Evolutionary conservation across 108 stramenopile genomes (phyloP), one percentile per base, ranked within the genome.

Genomic region (Aurantiochytrium sp.): DNA sequence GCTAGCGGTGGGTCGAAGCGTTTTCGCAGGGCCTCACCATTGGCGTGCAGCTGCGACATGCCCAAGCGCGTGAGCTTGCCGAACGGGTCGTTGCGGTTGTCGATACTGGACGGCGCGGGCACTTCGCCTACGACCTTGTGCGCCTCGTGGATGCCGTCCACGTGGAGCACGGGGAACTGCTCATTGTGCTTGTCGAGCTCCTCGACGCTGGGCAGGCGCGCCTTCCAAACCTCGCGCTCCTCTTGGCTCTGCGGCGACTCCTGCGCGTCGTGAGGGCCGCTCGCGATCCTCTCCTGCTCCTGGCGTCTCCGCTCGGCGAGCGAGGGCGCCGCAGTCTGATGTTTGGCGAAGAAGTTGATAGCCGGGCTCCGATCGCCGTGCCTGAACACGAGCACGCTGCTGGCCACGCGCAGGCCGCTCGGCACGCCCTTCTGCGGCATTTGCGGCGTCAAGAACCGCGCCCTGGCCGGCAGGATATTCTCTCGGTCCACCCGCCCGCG

Each of bases 301-400:
- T 81, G 3, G n/a, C 27, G 59, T 24, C 24, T 6, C 34, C 24
- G 8, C 24, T 30, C 3, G 50, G 73, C 39, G 45, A 48, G 73
- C 45, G 73, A 12, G n/a, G 42, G 73, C 73, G 27, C 24, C 19
- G 39, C 59, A 10, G 22, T 65, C 24, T 65, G 59, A 15, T 65
- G 22, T 65, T 34, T 65, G 45, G 73, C 73, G 3, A 81, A 81
- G 42, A 81, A 48, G 2, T 81, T 81, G 73, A 81, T 41, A 6
- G 73, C 73, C 45, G 73, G 73, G 45, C 73, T 81, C 12, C 73
- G 36, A 4, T 81, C 73, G 45, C 73, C 73, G 73, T 81, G 73
- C 12, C 73, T 22, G 73, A 81, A 81, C 6, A 81, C 73, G 21
- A 41, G n/a, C 73, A 81, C 73, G 45, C 42, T 48, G 10, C 19